Base-by-base conservation (phyloP, 805 yeast species). In the Wickerhamiella hasegawae region DNA sequence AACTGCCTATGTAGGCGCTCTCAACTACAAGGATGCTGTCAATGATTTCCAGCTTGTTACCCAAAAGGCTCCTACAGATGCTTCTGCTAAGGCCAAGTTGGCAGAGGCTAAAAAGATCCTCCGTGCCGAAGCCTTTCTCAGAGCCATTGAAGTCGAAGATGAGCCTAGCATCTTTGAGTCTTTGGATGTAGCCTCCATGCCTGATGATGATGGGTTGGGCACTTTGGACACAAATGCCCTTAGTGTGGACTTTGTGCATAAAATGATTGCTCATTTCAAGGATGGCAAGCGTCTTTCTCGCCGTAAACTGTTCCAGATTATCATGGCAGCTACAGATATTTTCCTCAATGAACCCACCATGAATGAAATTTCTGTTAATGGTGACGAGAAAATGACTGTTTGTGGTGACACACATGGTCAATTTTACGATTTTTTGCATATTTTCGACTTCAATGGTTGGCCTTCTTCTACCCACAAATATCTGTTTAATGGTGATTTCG, bases 381-480 rank as follows among this genome's bases (percentile, higher is more conserved):
- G 38, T 9, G 64, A 50, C 4, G 49, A 50, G n/a, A 55, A 62
- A 36, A 64, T 87, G 32, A 82, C 96, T 1, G 80, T 90, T 8
- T 90, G 94, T 46, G 98, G 98, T 45, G 98, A 90, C 55, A 87
- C 96, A 1, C 98, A 90, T 55, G 98, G 98, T 28, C 98, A 90
- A 58, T 84, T 79, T 53, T 87, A 70, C 49, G 98, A 90, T 53
- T 74, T 90, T 35, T 58, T 87, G 48, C 77, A 84, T 52, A 66
- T 90, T 35, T 87, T 90, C 56, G 55, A 66, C 23, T 65, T 53
- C 30, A 85, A 73, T 51, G 97, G 97, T 12, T 58, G 64, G 46
- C 92, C 87, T 0, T 51, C 64, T 3, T 61, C 65, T 2, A 56
- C 60, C 3, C 96, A 85, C 53, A 66, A 73, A 4, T 90, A 81